Percentiles rank a stretch among this genome's conserved stretches.
Conservation (phyloP, 768 basidiomycete species). For the Saitozyma podzolica region DNA sequence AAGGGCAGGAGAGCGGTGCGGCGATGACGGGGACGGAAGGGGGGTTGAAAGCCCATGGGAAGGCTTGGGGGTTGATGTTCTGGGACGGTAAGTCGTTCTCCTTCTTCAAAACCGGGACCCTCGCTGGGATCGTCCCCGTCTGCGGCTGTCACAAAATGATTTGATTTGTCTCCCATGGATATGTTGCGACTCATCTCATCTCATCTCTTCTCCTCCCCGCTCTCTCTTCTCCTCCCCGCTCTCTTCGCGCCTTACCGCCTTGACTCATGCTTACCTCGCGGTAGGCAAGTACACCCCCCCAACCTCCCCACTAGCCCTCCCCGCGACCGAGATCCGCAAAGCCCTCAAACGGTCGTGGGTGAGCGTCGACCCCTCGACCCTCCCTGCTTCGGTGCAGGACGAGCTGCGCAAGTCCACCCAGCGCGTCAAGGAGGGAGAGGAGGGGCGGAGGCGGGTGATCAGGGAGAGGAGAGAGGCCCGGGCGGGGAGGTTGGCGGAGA, state of each 20-base stretch:
- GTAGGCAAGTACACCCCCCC: constrained; percentile 1
- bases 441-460: no score
- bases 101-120: no score
- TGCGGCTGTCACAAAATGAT: no score
- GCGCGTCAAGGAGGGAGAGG: no score
- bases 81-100: constrained; percentile 14
- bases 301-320: background rate
- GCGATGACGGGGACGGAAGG: constrained; percentile 3
- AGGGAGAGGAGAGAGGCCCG: no score
- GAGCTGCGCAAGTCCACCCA: background rate
- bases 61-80: constrained; percentile 21
- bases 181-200: no score
- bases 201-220: no score
- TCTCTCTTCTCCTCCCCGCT: background rate
- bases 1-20: constrained; percentile 1
- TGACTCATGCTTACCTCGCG: no score
- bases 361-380: constrained; percentile 3
- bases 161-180: no score
- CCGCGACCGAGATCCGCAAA: constrained; percentile 8
- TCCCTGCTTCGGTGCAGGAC: constrained; percentile 4
- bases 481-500: no score
- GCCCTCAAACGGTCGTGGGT: constrained; percentile 12
- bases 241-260: no score
- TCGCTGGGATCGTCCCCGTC: no score
- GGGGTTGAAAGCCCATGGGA: constrained; percentile 14